These are phyloP conservation scores for Obelidium mucronatum DNA, from an alignment of 192 early-diverging fungal species.

Conservation along the genomic window DNA sequence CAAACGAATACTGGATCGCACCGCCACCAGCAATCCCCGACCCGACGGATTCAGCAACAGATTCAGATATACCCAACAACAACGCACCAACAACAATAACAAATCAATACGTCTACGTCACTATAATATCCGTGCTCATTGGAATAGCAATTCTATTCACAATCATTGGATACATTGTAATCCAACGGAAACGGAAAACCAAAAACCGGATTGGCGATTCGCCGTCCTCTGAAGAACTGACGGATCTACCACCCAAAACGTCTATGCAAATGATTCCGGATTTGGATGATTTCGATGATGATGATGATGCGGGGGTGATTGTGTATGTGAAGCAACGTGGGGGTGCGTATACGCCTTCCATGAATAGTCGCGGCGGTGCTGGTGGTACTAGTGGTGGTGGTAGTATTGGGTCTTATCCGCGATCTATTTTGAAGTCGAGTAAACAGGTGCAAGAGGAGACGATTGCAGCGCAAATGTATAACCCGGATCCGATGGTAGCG, in stretches of 20 bases:
- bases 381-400: too few relatives aligned
- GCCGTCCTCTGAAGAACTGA: too few relatives aligned
- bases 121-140: too few relatives aligned
- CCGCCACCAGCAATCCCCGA: neutral
- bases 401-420: neutral
- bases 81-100: neutral
- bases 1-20: neutral
- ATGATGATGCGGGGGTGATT: neutral
- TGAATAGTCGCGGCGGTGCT: neutral
- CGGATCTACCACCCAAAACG: too few relatives aligned
- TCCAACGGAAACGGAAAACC: neutral
- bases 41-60: neutral
- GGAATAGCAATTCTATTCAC: too few relatives aligned
- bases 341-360: slow-evolving; percentile 5
- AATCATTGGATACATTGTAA: too few relatives aligned
- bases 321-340: neutral
- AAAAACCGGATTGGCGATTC: neutral
- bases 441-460: neutral
- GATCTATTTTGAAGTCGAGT: neutral
- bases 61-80: neutral
- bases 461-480: slow-evolving; percentile 14
- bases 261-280: neutral
- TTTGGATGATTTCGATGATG: neutral
- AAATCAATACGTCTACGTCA: too few relatives aligned
- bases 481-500: neutral